Conservation (phyloP, 441 rosid genomes). For the Eruca vesicaria region DNA sequence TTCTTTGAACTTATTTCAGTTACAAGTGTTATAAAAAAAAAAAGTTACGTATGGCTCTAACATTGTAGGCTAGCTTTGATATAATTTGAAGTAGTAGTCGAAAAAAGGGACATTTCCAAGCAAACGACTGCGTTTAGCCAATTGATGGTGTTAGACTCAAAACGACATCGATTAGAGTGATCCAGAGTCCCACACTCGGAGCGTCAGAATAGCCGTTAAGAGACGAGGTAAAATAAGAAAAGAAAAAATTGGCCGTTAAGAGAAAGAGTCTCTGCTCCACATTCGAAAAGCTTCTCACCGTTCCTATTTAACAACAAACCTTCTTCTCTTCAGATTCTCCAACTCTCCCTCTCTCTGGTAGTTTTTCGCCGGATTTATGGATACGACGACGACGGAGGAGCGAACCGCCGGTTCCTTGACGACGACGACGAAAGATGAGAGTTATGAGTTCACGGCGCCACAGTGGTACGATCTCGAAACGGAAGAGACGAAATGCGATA, state of each 20-base stretch:
- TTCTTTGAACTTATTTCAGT: no score
- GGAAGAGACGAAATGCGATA: conserved; percentile 59
- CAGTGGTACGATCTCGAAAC: conserved; percentile 55
- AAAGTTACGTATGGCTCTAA: no score
- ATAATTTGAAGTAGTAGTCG: background rate
- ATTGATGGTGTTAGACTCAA: background rate
- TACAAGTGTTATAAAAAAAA: no score
- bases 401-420: conserved; percentile 4
- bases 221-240: background rate
- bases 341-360: background rate
- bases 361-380: conserved; percentile 1
- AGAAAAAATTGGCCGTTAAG: background rate
- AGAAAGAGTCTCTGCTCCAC: background rate
- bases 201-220: background rate
- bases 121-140: background rate
- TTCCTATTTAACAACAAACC: background rate
- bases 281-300: background rate
- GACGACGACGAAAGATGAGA: conserved; percentile 41
- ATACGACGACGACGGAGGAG: conserved; percentile 35
- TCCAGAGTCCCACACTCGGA: background rate
- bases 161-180: background rate
- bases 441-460: conserved; percentile 80
- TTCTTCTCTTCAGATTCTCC: background rate
- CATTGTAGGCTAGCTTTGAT: no score
- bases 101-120: background rate